These are phyloP conservation scores for Paraurostyla sp. DNA, from an alignment of 73 alveolate species.

Conservation along the genomic window DNA sequence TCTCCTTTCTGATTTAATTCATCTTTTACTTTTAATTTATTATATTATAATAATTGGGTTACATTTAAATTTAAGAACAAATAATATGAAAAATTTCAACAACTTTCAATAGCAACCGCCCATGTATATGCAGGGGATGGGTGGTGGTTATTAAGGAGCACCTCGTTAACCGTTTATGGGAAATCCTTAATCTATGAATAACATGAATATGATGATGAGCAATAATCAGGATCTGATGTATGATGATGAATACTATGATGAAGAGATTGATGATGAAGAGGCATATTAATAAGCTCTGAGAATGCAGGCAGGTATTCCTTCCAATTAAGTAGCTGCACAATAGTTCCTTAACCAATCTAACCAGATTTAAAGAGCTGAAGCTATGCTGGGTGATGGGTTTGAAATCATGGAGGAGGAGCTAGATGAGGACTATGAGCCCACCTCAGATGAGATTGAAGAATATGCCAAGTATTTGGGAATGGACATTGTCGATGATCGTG, in stretches of 20 bases:
- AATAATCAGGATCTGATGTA: constrained; percentile 34
- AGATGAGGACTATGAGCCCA: constrained; percentile 90
- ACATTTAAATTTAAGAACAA: background rate
- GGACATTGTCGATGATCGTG: constrained; percentile 86
- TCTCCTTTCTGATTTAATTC: constrained; percentile 30
- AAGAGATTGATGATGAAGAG: constrained; percentile 24
- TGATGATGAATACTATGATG: constrained; percentile 32
- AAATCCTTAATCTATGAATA: too few relatives aligned
- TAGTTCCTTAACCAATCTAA: background rate
- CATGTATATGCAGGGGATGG: too few relatives aligned
- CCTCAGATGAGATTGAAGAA: constrained; percentile 84
- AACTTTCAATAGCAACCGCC: too few relatives aligned
- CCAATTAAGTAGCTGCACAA: background rate
- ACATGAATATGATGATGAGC: too few relatives aligned
- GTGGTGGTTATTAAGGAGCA: too few relatives aligned
- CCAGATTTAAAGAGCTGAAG: constrained; percentile 23
- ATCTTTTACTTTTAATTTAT: background rate
- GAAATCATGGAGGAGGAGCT: constrained; percentile 86
- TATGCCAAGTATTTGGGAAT: constrained; percentile 91
- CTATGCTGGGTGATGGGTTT: constrained; percentile 42
- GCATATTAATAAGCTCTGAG: background rate
- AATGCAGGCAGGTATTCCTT: background rate
- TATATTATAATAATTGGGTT: background rate
- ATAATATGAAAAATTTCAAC: background rate
- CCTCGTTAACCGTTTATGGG: too few relatives aligned